These are phyloP conservation scores for Quercus phellos DNA, from an alignment of 331 rosid species.

Conservation along the genomic window DNA sequence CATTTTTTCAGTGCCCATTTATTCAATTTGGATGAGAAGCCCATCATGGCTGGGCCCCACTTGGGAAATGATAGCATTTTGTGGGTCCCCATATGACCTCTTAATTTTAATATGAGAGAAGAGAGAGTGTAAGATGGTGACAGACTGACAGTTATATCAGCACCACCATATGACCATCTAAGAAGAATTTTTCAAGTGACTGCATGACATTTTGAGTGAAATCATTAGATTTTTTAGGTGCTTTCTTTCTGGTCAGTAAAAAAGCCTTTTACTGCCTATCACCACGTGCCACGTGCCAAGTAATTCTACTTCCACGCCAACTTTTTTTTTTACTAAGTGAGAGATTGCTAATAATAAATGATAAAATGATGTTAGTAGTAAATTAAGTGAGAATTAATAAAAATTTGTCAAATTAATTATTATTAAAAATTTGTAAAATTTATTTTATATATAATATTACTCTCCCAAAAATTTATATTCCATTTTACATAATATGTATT, in stretches of 20 bases:
- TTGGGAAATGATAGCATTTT: conserved; percentile 13
- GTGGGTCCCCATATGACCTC: conserved; percentile 24
- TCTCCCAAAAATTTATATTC: too few relatives aligned
- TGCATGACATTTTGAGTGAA: background rate
- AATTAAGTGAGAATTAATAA: too few relatives aligned
- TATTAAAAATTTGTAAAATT: too few relatives aligned
- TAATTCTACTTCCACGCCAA: background rate
- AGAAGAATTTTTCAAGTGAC: conserved; percentile 11
- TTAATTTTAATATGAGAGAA: background rate
- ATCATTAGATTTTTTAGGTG: background rate
- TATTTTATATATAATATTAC: too few relatives aligned
- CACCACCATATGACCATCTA: background rate
- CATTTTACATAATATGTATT: too few relatives aligned
- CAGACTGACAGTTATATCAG: conserved; percentile 30
- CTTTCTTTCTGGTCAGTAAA: background rate
- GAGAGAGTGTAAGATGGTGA: conserved; percentile 14
- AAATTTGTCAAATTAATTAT: too few relatives aligned
- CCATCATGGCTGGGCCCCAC: conserved; percentile 27
- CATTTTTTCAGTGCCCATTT: conserved; percentile 44
- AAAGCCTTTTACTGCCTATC: background rate
- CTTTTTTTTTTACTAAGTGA: too few relatives aligned
- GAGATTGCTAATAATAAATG: too few relatives aligned
- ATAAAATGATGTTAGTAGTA: too few relatives aligned
- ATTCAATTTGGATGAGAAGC: conserved; percentile 21
- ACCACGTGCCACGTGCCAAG: background rate